Percentiles rank a stretch among this genome's conserved stretches.
Evolutionary conservation across 164 flowering plant genomes (phyloP).

Genomic region (Chloranthus sessilifolius): DNA sequence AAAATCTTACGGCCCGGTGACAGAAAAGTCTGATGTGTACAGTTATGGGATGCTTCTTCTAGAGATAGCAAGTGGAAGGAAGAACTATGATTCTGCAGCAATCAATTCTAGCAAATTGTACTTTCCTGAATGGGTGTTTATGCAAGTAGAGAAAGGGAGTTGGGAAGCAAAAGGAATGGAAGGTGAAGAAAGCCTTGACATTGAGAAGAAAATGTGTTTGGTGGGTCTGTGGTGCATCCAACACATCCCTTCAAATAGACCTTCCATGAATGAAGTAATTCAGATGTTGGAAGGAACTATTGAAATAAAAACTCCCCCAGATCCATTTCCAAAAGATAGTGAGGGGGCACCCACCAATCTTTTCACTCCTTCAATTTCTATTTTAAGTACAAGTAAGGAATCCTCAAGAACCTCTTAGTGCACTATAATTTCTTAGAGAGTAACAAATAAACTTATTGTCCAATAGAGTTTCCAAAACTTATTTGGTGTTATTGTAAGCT

Average conservation of each 20-base stretch:
- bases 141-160: neutral
- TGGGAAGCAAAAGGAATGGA: neutral
- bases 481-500: no score
- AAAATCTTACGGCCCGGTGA: slow-evolving; percentile 5
- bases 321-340: slow-evolving; percentile 10
- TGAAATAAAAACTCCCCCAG: neutral
- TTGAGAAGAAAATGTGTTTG: slow-evolving; percentile 3
- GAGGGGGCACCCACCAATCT: no score
- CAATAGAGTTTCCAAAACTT: no score
- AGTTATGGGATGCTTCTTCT: slow-evolving; percentile 3
- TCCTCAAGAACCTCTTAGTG: no score
- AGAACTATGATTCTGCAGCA: neutral
- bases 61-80: slow-evolving; percentile 2
- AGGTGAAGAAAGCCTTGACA: neutral
- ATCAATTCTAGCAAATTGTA: neutral
- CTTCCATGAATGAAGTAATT: slow-evolving; percentile 1
- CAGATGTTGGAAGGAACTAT: slow-evolving; percentile 7
- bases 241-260: slow-evolving; percentile 6
- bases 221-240: slow-evolving; percentile 9
- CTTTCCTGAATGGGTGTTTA: neutral
- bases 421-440: no score
- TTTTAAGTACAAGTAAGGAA: no score
- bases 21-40: slow-evolving; percentile 3
- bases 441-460: no score
- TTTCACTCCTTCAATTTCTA: no score